Evolutionary conservation across 2,329 filamentous ascomycete genomes (phyloP), one percentile per base, ranked within the genome.

Genomic region (Diaporthe australafricana): DNA sequence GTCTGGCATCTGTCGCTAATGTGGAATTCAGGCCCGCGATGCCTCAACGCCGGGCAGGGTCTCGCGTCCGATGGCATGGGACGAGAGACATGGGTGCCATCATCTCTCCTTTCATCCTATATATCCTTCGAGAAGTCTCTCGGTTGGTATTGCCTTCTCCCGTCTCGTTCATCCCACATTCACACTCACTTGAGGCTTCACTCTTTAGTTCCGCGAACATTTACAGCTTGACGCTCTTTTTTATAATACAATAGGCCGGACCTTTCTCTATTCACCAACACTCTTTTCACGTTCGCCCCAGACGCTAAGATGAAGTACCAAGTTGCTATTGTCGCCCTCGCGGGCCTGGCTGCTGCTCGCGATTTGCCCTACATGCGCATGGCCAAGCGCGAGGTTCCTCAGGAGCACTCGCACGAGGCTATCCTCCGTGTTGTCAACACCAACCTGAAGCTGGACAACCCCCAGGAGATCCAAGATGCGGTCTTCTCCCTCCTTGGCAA

Each of bases 401-500:
- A 87, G 78, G 86, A 88, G 75, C 85, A 88, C 77, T 83, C 85
- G 5, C 86, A 88, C 78, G 78, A 84, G 76, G 80, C 81, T 72
- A 79, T 85, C 75, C 75, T 87, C 68, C 75, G 77, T 27, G 78
- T 76, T 40, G 80, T 83, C 75, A 79, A 83, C 75, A 74, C 76
- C 7, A 72, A 79, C n/a, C 79, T 88, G 22, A 68, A 81, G 52
- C 74, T 82, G 57, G 79, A 87, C 81, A 88, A 88, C 78, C 87
- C 86, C 1, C 82, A 84, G 74, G 77, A 83, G 45, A 87, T 88
- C 74, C 69, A 77, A 32, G 84, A 85, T 73, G 77, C 84, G 32
- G 80, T 88, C 62, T 88, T 88, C 74, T 84, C 81, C 56, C 85
- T 88, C 7, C 82, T 88, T 17, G 87, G 86, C 63, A 84, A 86